Base-by-base conservation (phyloP, 768 basidiomycete genomes). In the Pleurotus eryngii region DNA sequence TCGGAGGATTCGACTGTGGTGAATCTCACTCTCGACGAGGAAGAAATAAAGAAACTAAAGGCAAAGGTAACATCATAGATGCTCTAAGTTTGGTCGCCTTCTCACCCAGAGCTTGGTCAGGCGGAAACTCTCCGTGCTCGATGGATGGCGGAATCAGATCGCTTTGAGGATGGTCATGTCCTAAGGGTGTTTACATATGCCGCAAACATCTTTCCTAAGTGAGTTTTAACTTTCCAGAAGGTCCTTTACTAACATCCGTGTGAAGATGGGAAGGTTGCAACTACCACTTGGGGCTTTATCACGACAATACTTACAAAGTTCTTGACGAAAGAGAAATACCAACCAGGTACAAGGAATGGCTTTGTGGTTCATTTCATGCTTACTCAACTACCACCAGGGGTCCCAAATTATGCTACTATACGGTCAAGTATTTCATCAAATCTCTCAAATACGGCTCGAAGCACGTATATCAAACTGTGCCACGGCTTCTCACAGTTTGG, bases 391-490 rank as follows among this genome's bases (percentile, higher is more conserved):
- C 27, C 27, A 54, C 27, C 57, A 90, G 90, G 18, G 82, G 81
- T 4, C 67, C 82, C 43, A 82, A 75, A 57, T 85, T 91, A 87
- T 83, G 83, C 63, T 60, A 79, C 5, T 79, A 82, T 54, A 88
- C 90, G 17, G 71, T 94, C 64, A 78, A 78, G 65, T 75, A 81
- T 61, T 96, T 87, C 60, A 76, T 80, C 2, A 83, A 78, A 59
- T 89, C 95, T 1, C 84, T 95, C 46, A 76, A 77, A 64, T 74
- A 79, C 65, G 97, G 97, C 15, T 92, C 95, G 38, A 99, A 99
- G 76, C 97, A 89, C 68, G 87, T 96, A 20, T 98, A 96, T 69
- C 96, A 96, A 68, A 93, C 94, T 0, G 85, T 99, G 59, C 95
- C 97, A 0, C 86, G 97, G 40, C 78, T 98, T 60, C 79, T 99